Evolutionary conservation across 2,329 filamentous ascomycete genomes (phyloP).

Genomic region (Fusarium ramigenum): DNA sequence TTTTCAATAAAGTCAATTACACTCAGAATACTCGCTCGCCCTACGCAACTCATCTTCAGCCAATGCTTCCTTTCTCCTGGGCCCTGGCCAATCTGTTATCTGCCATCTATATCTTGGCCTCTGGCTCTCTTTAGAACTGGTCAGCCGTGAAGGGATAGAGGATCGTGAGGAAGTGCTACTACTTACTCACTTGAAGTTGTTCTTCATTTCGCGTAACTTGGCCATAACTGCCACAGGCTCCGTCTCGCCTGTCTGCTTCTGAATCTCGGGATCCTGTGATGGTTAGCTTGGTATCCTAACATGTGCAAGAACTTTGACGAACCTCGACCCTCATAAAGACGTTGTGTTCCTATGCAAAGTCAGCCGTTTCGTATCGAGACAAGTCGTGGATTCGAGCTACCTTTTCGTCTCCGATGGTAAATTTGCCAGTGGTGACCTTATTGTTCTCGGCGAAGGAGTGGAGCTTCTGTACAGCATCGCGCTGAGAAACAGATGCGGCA

Average conservation of each 20-base stretch:
- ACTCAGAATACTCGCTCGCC: neutral
- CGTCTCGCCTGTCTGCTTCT: slow-evolving; percentile 83
- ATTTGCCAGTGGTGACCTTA: slow-evolving; percentile 90
- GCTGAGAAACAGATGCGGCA: slow-evolving; percentile 77
- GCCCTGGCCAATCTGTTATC: neutral
- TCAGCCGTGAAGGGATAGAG: neutral
- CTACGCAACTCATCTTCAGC: neutral
- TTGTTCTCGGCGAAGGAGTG: slow-evolving; percentile 81
- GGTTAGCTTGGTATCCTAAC: neutral
- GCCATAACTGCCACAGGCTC: slow-evolving; percentile 86
- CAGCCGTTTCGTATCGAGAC: neutral
- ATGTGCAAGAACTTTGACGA: slow-evolving; percentile 47
- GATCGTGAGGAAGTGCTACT: neutral
- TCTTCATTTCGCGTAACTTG: slow-evolving; percentile 90
- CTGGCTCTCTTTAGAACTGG: slow-evolving; percentile 21
- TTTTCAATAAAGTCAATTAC: neutral
- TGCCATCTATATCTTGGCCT: slow-evolving; percentile 47
- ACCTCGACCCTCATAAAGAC: slow-evolving; percentile 93
- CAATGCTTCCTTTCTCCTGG: neutral
- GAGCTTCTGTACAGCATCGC: slow-evolving; percentile 79
- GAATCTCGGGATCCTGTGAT: slow-evolving; percentile 78
- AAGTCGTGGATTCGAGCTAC: slow-evolving; percentile 53
- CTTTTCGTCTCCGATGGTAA: slow-evolving; percentile 98
- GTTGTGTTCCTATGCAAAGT: slow-evolving; percentile 77
- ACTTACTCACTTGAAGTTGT: slow-evolving; percentile 71